Evolutionary conservation across 2,329 filamentous ascomycete species (phyloP), one percentile per base, ranked within the genome.

Genomic region (Microcera coccophila): DNA sequence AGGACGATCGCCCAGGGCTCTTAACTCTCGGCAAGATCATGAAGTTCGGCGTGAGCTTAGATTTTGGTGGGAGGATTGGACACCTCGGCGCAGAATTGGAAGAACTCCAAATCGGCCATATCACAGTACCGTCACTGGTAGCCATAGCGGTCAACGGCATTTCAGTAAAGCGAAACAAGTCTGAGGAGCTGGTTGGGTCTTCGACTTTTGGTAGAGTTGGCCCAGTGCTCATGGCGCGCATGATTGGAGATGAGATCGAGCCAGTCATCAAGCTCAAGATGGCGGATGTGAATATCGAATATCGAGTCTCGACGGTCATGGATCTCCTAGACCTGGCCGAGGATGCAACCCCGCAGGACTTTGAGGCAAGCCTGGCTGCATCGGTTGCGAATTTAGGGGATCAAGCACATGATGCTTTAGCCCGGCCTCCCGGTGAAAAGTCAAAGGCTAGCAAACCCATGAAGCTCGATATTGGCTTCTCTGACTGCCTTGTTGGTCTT

Each of bases 171-270:
- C 78, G 88, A 26, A 89, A 90, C 52, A 69, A 73, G 2, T 71
- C 70, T 0, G 87, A 95, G 60, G 78, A 87, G 36, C 70, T 98
- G 11, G 57, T 97, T 4, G 82, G 82, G 31, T 81, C 73, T 16
- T 56, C 59, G 11, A 36, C 53, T 10, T 57, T 59, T n/a, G 48
- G 58, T 31, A 61, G 53, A 15, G 60, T 62, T 4, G 53, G 57
- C 4, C 66, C 68, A 1, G 87, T 90, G 50, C 63, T 97, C 40
- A 95, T 95, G 83, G 80, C 87, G 45, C 80, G 93, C 38, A 86
- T 95, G 69, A 87, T 98, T 52, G 89, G 89, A 0, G 90, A 97
- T 61, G 91, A 97, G 61, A 87, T 94, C 68, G 91, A 97, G 50
- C 91, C 94, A 0, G 82, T 88, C 5, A 73, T 96, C 52, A 95